phyloP scores from a whole-genome alignment of 345 rosid species.

The Trapa incisa region DNA sequence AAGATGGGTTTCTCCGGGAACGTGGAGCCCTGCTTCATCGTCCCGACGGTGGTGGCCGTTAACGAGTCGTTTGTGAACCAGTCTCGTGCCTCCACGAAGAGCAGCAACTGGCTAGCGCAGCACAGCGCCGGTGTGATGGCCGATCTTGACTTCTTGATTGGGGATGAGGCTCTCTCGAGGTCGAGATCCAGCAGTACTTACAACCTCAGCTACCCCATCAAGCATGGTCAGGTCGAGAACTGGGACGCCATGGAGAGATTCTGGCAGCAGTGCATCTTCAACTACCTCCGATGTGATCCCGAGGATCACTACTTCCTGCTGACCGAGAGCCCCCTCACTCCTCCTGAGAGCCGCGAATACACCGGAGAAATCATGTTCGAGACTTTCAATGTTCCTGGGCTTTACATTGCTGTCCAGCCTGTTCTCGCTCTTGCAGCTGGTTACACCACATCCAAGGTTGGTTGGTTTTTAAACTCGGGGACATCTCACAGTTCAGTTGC shows the following conservation, averaged over 20 bases:
- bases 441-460: constrained; percentile 86
- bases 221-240: constrained; percentile 81
- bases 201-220: constrained; percentile 71
- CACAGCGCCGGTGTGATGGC: constrained; percentile 95
- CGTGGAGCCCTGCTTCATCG: constrained; percentile 95
- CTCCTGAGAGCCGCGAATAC: constrained; percentile 90
- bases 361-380: constrained; percentile 95
- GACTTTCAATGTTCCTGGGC: constrained; percentile 89
- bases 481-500: not conserved
- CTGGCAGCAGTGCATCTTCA: constrained; percentile 94
- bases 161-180: constrained; percentile 69
- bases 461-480: constrained; percentile 2
- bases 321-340: constrained; percentile 94
- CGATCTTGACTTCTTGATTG: constrained; percentile 83
- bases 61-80: constrained; percentile 83
- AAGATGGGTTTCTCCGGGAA: constrained; percentile 97
- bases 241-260: constrained; percentile 99
- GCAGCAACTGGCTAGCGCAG: constrained; percentile 67
- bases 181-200: constrained; percentile 69
- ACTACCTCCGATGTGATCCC: constrained; percentile 87
- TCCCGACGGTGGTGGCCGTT: constrained; percentile 79
- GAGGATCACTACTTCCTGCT: constrained; percentile 96
- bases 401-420: constrained; percentile 93
- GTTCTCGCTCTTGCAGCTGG: constrained; percentile 99
- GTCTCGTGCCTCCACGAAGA: constrained; percentile 47